Conservation (phyloP, 495 filamentous ascomycete genomes). For the Antarctomyces pellizariae region DNA sequence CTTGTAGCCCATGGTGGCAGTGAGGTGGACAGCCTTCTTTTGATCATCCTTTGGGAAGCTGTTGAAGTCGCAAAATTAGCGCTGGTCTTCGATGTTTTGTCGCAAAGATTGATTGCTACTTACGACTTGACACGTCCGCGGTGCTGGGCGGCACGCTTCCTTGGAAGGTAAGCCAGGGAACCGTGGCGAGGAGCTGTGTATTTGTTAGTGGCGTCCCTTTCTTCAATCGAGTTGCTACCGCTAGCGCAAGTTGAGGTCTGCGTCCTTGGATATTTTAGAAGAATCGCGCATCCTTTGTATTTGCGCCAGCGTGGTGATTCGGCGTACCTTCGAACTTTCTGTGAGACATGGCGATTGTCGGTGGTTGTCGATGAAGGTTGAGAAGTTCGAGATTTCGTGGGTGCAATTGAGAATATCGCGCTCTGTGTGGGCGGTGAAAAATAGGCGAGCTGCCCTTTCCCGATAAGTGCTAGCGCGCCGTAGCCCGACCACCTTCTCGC, state of each 20-base stretch:
- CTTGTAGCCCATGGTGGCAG: slow-evolving; percentile 98
- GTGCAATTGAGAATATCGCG: too few species aligned
- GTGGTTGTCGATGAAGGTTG: slow-evolving; percentile 7
- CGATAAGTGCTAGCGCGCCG: too few species aligned
- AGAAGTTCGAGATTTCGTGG: slow-evolving; percentile 10
- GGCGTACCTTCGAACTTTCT: slow-evolving; percentile 63
- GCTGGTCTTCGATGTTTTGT: slow-evolving; percentile 10
- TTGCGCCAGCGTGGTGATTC: too few species aligned
- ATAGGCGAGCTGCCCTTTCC: too few species aligned
- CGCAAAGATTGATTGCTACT: slow-evolving; percentile 16
- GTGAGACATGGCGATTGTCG: slow-evolving; percentile 30
- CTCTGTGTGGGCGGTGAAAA: too few species aligned
- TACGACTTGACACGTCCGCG: slow-evolving; percentile 96
- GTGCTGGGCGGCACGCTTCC: slow-evolving; percentile 92
- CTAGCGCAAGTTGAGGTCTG: too few species aligned
- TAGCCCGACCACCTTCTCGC: too few species aligned
- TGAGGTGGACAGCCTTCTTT: slow-evolving; percentile 98
- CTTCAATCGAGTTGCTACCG: too few species aligned
- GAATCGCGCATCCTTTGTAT: too few species aligned
- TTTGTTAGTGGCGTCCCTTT: too few species aligned
- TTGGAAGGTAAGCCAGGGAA: slow-evolving; percentile 87
- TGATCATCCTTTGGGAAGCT: slow-evolving; percentile 99
- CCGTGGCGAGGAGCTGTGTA: slow-evolving; percentile 83
- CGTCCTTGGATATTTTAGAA: too few species aligned
- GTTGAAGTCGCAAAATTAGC: slow-evolving; percentile 15